Evolutionary conservation across 177 flowering plant species (phyloP).

Genomic region (Vitis hybrid): DNA sequence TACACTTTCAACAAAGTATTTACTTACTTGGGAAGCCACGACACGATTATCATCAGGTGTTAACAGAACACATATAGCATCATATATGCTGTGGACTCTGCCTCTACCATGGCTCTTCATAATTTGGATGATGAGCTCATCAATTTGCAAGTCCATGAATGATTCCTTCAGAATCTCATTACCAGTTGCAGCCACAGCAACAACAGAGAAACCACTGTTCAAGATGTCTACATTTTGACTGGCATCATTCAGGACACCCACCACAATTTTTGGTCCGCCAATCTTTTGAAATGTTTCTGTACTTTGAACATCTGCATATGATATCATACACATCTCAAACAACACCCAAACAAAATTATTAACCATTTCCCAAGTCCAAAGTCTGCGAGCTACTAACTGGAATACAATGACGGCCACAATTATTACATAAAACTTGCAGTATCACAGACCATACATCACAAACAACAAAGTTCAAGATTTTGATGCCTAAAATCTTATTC

Average conservation of each 20-base stretch:
- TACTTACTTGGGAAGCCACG: conserved; percentile 92
- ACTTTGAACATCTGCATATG: conserved; percentile 69
- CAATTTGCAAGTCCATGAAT: conserved; percentile 84
- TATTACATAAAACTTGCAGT: neutral
- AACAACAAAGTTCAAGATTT: too few species aligned
- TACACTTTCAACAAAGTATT: neutral
- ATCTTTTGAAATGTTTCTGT: conserved; percentile 55
- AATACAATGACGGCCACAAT: neutral
- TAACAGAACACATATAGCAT: conserved; percentile 74
- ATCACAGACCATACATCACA: neutral
- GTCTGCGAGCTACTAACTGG: neutral
- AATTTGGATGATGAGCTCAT: conserved; percentile 61
- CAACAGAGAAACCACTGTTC: conserved; percentile 66
- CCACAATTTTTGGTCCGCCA: conserved; percentile 60
- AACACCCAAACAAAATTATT: neutral
- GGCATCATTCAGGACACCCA: conserved; percentile 43
- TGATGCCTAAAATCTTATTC: too few species aligned
- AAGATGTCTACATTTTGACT: conserved; percentile 40
- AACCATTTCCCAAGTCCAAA: neutral
- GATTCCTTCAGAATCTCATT: conserved; percentile 84
- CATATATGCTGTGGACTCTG: conserved; percentile 58
- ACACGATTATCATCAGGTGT: conserved; percentile 94
- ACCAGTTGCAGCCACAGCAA: conserved; percentile 85
- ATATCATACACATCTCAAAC: neutral
- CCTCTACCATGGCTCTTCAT: conserved; percentile 34